Conservation (phyloP, 495 filamentous ascomycete species). For the Penicillium desertorum region DNA sequence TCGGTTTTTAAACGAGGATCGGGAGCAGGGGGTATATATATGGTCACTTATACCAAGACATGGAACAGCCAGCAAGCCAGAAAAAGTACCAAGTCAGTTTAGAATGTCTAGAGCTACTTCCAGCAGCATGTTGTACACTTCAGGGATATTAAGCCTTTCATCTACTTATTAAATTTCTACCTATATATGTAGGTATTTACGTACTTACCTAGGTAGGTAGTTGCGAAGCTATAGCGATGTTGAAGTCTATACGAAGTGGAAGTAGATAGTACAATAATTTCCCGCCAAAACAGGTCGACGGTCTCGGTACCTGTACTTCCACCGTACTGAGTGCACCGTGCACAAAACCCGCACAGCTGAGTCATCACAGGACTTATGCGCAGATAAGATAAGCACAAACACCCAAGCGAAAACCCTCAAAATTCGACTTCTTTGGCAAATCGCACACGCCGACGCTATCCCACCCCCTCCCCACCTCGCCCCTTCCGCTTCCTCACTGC, state of each 20-base stretch:
- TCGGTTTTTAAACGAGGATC: background rate
- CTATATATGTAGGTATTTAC: background rate
- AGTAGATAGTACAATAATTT: background rate
- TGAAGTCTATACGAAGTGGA: background rate
- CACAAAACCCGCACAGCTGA: slow-evolving; percentile 22
- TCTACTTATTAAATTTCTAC: background rate
- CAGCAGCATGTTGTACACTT: background rate
- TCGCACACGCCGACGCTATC: slow-evolving; percentile 48
- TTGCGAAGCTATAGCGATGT: background rate
- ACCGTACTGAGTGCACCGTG: background rate
- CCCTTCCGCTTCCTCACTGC: slow-evolving; percentile 22
- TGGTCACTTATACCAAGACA: background rate
- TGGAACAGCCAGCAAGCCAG: background rate
- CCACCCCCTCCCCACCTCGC: slow-evolving; percentile 27
- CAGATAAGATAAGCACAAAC: slow-evolving; percentile 54
- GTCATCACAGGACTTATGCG: slow-evolving; percentile 37
- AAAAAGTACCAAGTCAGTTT: background rate
- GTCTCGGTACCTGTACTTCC: background rate
- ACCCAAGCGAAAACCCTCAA: slow-evolving; percentile 55
- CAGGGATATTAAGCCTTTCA: background rate
- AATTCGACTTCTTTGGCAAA: slow-evolving; percentile 49
- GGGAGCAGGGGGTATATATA: background rate
- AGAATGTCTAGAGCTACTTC: background rate
- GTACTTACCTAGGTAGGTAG: background rate
- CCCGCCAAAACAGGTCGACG: background rate